Conservation (phyloP, 176 grass and related monocot genomes). For the Ensete glaucum region DNA sequence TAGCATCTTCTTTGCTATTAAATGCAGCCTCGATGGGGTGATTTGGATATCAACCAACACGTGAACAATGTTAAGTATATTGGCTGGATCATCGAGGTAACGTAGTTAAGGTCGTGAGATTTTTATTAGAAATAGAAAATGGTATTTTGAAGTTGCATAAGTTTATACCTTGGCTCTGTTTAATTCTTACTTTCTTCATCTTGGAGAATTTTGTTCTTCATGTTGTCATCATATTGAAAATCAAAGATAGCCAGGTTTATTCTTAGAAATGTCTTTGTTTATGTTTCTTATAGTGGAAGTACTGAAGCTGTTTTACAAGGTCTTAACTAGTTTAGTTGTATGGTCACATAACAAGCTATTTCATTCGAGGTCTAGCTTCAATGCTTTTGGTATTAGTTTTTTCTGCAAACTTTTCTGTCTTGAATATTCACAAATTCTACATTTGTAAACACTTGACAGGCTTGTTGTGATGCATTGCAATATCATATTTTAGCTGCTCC, state of each 20-base stretch:
- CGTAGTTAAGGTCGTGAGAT: not conserved
- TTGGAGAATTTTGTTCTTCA: not conserved
- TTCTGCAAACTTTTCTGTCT: not conserved
- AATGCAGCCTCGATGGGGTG: conserved; percentile 80
- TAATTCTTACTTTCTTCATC: too few species aligned
- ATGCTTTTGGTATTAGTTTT: not conserved
- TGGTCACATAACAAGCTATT: not conserved
- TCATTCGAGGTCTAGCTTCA: not conserved
- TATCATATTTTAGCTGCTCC: not conserved
- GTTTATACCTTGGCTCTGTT: not conserved
- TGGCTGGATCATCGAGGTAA: conserved; percentile 99
- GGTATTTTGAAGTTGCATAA: too few species aligned
- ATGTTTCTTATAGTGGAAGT: too few species aligned
- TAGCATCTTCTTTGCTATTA: conserved; percentile 6
- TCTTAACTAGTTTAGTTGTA: too few species aligned
- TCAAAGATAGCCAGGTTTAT: too few species aligned
- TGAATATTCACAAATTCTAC: not conserved
- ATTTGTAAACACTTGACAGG: too few species aligned
- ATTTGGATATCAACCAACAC: conserved; percentile 96
- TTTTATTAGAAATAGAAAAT: not conserved
- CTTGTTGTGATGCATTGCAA: not conserved
- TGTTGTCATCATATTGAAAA: too few species aligned
- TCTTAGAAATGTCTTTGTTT: too few species aligned
- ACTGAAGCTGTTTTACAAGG: too few species aligned
- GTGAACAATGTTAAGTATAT: conserved; percentile 99